Base-by-base conservation (phyloP, 495 filamentous ascomycete genomes). In the Glonium stellatum region DNA sequence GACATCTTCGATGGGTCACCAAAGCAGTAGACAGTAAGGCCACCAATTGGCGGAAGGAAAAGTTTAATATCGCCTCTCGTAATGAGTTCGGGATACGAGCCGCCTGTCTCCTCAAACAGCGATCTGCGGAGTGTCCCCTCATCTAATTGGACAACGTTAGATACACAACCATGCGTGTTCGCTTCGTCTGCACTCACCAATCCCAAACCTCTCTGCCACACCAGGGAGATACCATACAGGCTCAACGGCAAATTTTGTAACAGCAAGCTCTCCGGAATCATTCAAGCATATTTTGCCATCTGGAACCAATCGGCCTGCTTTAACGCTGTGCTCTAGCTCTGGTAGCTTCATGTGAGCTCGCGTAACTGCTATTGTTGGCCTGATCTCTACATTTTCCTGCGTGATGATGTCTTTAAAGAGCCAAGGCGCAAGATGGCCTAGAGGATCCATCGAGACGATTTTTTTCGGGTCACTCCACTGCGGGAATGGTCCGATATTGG, bases 371-470 rank as follows among this genome's bases (percentile, higher is more conserved):
- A 98, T 98, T 0, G 93, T 96, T 22, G 93, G 93, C 49, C 92
- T 82, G 61, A 97, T 88, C 66, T 98, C 92, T 35, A 92, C 78
- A 62, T 84, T 77, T 39, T 92, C 83, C 36, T 82, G 82, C 18
- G 82, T 74, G 59, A 91, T 88, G 19, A 77, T 71, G 57, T 87
- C 81, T 41, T 83, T 82, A 74, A 82, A 91, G 13, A 90, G 71
- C 87, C 86, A 92, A 15, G 92, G 90, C 5, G 87, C 84, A 60
- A 95, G 77, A 73, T 98, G 93, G 5, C 93, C 93, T 64, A 85
- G 87, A 6, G 93, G 93, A 72, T 98, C 93, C 89, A 98, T 95
- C 27, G 93, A 88, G 23, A 98, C 93, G 60, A 98, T 97, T 78
- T 96, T 97, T 68, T 88, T 92, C 70, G 84, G 82, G 71, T 97